Evolutionary conservation across 352 stramenopile genomes (phyloP).

Genomic region (Globisporangium apiculatum): DNA sequence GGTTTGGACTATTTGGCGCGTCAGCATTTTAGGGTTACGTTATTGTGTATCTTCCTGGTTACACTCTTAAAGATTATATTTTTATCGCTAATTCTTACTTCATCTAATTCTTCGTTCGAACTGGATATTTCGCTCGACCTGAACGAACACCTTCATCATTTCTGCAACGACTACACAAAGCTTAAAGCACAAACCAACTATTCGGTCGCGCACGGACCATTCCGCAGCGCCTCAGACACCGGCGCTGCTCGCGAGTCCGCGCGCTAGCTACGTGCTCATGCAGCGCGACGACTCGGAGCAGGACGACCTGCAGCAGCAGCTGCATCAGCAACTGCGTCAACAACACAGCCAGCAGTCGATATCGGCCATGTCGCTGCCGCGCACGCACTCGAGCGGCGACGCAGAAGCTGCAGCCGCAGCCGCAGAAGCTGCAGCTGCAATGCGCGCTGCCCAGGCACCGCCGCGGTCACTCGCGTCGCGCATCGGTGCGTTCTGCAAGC

Average conservation of each 20-base stretch:
- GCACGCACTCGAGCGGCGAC: background rate
- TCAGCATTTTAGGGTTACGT: too few relatives aligned
- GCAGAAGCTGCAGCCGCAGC: background rate
- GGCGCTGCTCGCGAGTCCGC: conserved; percentile 7
- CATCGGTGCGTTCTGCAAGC: conserved; percentile 1
- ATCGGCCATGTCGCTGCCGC: background rate
- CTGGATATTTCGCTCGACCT: too few relatives aligned
- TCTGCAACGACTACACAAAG: too few relatives aligned
- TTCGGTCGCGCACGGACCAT: background rate
- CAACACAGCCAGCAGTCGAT: background rate
- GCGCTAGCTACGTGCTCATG: conserved; percentile 9
- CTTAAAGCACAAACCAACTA: background rate
- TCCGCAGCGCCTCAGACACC: background rate
- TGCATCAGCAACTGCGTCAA: background rate
- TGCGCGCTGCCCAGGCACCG: background rate
- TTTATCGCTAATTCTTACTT: too few relatives aligned
- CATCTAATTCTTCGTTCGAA: too few relatives aligned
- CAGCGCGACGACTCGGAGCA: background rate
- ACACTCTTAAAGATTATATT: too few relatives aligned
- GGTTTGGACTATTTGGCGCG: too few relatives aligned
- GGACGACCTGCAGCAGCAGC: background rate
- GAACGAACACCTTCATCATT: too few relatives aligned
- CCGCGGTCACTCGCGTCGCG: conserved; percentile 1
- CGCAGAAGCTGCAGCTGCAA: background rate
- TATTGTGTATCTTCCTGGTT: too few relatives aligned